Evolutionary conservation across 148 eudicot genomes (phyloP), one percentile per base, ranked within the genome.

Genomic region (Pharnaceum exiguum): DNA sequence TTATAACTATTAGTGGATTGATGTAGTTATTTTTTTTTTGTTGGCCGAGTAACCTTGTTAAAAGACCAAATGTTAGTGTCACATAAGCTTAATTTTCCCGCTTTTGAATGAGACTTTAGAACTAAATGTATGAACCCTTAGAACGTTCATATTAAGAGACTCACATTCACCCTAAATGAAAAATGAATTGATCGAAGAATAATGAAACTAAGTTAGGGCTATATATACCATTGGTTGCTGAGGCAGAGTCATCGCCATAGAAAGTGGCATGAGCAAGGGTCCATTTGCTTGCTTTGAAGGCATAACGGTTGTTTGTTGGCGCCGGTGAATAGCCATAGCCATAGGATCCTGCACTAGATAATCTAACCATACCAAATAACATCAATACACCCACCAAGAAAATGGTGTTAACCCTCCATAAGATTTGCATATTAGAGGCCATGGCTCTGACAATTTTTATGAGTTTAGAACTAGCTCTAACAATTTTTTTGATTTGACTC

Each of bases 201-300:
- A 26, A 15, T 17, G 7, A 17, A 17, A 12, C 38, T 35, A 35
- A 16, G 18, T 3, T 46, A 38, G 1, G 35, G 13, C 3, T 17
- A 9, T 27, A 62, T 62, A 24, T 68, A 89, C 97, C 97, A 81
- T 86, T 79, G 49, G 97, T 86, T 2, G 26, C 82, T 15, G 82
- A 56, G 22, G 88, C 90, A 2, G 80, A 13, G 31, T 83, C 94
- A 37, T 89, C 90, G 0, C 97, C 97, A 30, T 89, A 89, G 49
- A 89, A 89, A 0, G 95, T 86, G 39, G 95, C 95, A 44, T 79
- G 78, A 25, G 95, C 86, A 7, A 40, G 47, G 23, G 46, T 64
- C 97, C 95, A 86, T 30, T 66, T 46, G 13, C 24, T 43, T 56
- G 80, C 67, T 7, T 69, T 37, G 59, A 46, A 65, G 10, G 10